These are phyloP conservation scores for Hymenoscyphus fraxineus DNA, from an alignment of 2,329 filamentous ascomycete species.

Conservation along the genomic window DNA sequence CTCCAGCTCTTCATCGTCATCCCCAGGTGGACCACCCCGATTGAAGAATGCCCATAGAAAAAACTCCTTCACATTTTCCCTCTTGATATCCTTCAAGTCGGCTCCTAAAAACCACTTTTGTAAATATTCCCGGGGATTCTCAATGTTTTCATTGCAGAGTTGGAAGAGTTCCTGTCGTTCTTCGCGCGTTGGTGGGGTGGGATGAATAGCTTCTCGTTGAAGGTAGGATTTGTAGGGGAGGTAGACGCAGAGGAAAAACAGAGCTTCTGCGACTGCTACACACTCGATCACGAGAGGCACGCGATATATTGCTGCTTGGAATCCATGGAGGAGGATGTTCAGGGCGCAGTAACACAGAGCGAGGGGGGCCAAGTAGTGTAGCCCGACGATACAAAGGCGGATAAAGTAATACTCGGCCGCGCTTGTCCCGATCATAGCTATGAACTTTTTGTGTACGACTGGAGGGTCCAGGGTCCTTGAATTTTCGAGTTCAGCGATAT, in stretches of 20 bases:
- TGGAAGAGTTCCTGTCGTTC: slow-evolving; percentile 49
- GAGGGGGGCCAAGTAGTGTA: slow-evolving; percentile 48
- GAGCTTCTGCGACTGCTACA: slow-evolving; percentile 47
- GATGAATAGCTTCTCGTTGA: slow-evolving; percentile 50
- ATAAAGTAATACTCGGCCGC: slow-evolving; percentile 39
- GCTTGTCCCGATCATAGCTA: slow-evolving; percentile 35
- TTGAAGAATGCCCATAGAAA: slow-evolving; percentile 59
- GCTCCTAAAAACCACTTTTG: slow-evolving; percentile 57
- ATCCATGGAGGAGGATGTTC: slow-evolving; percentile 33
- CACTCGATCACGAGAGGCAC: slow-evolving; percentile 35
- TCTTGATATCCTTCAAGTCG: slow-evolving; percentile 47
- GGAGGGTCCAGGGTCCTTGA: no score
- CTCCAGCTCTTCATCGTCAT: slow-evolving; percentile 52
- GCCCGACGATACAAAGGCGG: slow-evolving; percentile 43
- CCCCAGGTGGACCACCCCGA: slow-evolving; percentile 39
- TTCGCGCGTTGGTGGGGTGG: slow-evolving; percentile 40
- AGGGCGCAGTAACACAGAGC: slow-evolving; percentile 44
- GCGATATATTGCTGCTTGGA: slow-evolving; percentile 30
- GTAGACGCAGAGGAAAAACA: slow-evolving; percentile 52
- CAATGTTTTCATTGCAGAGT: slow-evolving; percentile 48
- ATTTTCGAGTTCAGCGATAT: no score
- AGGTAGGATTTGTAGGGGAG: slow-evolving; percentile 49
- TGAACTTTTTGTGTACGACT: slow-evolving; percentile 6
- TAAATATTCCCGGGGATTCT: slow-evolving; percentile 50
- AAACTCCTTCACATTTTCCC: slow-evolving; percentile 59